Evolutionary conservation across 352 stramenopile species (phyloP), one percentile per base, ranked within the genome.

Genomic region (Blastocystis sp.): DNA sequence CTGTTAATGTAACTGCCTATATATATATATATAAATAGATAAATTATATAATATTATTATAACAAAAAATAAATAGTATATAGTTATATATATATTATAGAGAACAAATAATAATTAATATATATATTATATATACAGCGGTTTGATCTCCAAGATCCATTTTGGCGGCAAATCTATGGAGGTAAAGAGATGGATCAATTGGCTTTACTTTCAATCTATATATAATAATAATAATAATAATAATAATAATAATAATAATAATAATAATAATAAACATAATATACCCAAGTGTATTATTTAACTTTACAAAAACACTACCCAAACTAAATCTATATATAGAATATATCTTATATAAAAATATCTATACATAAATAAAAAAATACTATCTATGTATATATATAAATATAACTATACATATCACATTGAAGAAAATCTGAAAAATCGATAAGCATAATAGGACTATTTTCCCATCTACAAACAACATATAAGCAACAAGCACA

Each of bases 401-500:
- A 16, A 0, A 35, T 0, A 5, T 83, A 64, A 6, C 70, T 75
- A 66, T 87, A 92, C 10, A 92, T 80, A 69, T 91, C 89, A 4
- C 95, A 85, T 73, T 96, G 86, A 3, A 98, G 74, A 46, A 91
- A 90, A 74, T 99, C 91, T 10, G 75, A 86, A 69, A 99, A 98
- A 73, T 99, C 91, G 69, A 99, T 95, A 13, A 99, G 78, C 80
- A 98, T 80, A 65, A 96, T 88, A 55, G 93, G 87, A 59, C 81
- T 93, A 62, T 94, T 93, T 67, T 95, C 82, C 67, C 93, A 79
- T 24, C 91, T 76, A 72, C 89, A 98, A 0, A 94, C 85, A 48
- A 95, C 94, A 70, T 98, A 99, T 33, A 99, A 76, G 71, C 90
- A 98, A 9, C 89, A 84, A 2, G 88, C 87, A 23, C 95, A 87